These are phyloP conservation scores for Purshia tridentata DNA, from an alignment of 306 rosid genomes.

Conservation along the genomic window DNA sequence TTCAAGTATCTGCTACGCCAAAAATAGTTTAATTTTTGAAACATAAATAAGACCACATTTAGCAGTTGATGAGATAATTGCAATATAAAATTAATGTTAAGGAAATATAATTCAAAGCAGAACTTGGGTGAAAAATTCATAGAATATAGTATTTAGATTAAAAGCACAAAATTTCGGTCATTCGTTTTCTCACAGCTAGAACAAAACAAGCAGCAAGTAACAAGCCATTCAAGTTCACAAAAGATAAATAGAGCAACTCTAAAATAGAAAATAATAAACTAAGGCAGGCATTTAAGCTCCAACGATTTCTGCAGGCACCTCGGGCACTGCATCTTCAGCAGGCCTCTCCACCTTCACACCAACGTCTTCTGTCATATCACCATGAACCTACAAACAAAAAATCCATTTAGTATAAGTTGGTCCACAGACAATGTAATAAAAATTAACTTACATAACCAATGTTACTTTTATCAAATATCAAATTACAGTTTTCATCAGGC, in stretches of 20 bases:
- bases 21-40: too few species aligned
- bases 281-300: constrained; percentile 53
- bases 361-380: constrained; percentile 67
- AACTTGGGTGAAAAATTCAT: not conserved
- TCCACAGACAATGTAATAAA: too few species aligned
- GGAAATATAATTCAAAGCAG: not conserved
- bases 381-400: constrained; percentile 63
- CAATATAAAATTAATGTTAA: too few species aligned
- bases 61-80: too few species aligned
- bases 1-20: too few species aligned
- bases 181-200: constrained; percentile 20
- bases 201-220: constrained; percentile 4
- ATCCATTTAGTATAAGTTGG: not conserved
- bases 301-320: constrained; percentile 59
- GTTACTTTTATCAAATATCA: not conserved
- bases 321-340: constrained; percentile 56
- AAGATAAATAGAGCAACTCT: constrained; percentile 18
- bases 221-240: constrained; percentile 1
- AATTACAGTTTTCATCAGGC: not conserved
- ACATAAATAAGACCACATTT: too few species aligned
- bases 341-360: constrained; percentile 89
- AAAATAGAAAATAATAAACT: not conserved
- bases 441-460: not conserved
- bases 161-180: constrained; percentile 27
- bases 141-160: constrained; percentile 10